phyloP scores from a whole-genome alignment of 2,329 filamentous ascomycete species.

The Cercospora sp. region DNA sequence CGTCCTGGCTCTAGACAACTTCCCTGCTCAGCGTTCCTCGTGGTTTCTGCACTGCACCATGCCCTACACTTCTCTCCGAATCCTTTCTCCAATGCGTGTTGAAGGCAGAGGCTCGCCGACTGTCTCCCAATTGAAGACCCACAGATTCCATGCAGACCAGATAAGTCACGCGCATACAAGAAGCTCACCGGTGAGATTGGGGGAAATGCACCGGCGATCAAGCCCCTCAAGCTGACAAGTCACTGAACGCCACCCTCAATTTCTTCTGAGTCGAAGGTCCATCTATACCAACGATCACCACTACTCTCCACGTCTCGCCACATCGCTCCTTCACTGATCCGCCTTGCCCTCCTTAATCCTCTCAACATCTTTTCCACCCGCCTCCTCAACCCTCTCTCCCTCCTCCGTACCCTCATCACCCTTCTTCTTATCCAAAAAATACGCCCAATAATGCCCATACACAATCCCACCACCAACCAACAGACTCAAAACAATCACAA shows the following conservation, averaged over 20 bases:
- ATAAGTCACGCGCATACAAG: too few relatives aligned
- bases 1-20: too few relatives aligned
- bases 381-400: slow-evolving; percentile 4
- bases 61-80: too few relatives aligned
- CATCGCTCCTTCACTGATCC: slow-evolving; percentile 10
- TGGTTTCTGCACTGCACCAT: too few relatives aligned
- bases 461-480: not conserved
- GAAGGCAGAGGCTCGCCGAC: too few relatives aligned
- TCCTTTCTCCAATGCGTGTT: too few relatives aligned
- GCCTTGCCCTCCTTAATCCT: slow-evolving; percentile 19
- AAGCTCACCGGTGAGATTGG: not conserved
- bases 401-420: not conserved
- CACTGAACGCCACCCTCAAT: not conserved
- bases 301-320: not conserved
- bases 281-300: not conserved
- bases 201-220: not conserved
- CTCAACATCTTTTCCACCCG: slow-evolving; percentile 20
- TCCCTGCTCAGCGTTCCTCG: too few relatives aligned
- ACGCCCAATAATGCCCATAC: slow-evolving; percentile 24
- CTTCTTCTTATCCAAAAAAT: slow-evolving; percentile 13
- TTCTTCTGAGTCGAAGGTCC: too few relatives aligned
- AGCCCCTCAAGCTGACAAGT: not conserved
- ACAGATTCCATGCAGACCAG: too few relatives aligned
- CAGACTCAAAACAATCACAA: slow-evolving; percentile 1
- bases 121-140: too few relatives aligned